Conservation (phyloP, 345 rosid genomes). For the Atalantia buxifolia region DNA sequence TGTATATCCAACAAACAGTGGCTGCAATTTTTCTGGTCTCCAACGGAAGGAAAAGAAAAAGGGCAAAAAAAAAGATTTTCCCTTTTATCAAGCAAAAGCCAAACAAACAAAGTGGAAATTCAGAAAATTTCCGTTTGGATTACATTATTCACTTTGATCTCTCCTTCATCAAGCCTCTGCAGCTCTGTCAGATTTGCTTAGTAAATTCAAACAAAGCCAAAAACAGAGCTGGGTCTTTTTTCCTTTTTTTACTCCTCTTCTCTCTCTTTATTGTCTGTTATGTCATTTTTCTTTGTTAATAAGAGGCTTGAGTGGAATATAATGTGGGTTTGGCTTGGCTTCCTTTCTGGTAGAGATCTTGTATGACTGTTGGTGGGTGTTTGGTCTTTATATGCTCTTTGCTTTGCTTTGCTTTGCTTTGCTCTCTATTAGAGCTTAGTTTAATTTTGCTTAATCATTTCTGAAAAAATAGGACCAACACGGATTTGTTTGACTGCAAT, state of each 20-base stretch:
- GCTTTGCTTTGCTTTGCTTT: slow-evolving; percentile 2
- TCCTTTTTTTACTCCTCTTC: background rate
- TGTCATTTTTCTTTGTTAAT: slow-evolving; percentile 17
- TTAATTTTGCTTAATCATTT: background rate
- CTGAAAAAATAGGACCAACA: background rate
- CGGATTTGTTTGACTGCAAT: slow-evolving; percentile 15
- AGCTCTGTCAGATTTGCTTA: slow-evolving; percentile 26
- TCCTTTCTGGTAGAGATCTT: slow-evolving; percentile 35
- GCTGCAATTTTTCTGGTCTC: slow-evolving; percentile 20
- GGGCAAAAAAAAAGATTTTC: slow-evolving; percentile 33
- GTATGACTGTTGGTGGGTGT: slow-evolving; percentile 19
- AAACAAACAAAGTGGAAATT: slow-evolving; percentile 38
- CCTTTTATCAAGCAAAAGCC: slow-evolving; percentile 56
- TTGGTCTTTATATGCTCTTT: slow-evolving; percentile 15
- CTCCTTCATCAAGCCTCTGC: slow-evolving; percentile 13
- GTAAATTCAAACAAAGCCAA: slow-evolving; percentile 25
- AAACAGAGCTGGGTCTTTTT: slow-evolving; percentile 20
- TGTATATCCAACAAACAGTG: slow-evolving; percentile 18
- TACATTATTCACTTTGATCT: slow-evolving; percentile 32
- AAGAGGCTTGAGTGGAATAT: slow-evolving; percentile 12
- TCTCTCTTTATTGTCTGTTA: background rate
- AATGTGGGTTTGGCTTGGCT: slow-evolving; percentile 38
- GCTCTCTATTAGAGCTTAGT: background rate
- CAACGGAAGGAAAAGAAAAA: slow-evolving; percentile 17
- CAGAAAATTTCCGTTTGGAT: slow-evolving; percentile 35